Conservation (phyloP, 208 protist species). For the Leishmania gerbilli region DNA sequence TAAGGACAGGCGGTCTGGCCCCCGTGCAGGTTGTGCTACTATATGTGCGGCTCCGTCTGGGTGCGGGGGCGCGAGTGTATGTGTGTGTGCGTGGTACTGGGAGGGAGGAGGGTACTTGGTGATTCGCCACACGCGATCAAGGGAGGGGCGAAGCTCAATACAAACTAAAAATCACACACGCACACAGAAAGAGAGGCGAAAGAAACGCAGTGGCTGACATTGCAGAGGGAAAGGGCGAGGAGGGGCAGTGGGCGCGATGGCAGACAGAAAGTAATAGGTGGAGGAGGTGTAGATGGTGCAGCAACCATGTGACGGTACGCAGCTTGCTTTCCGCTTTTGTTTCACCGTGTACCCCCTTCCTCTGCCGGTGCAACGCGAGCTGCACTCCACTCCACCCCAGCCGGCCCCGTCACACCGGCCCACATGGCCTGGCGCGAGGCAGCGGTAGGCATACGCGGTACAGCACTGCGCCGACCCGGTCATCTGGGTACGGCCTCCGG, state of each 20-base stretch:
- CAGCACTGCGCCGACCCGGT: background rate
- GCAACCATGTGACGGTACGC: background rate
- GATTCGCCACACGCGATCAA: background rate
- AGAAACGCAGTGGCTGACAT: background rate
- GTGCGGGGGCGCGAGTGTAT: background rate
- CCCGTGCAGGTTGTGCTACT: background rate
- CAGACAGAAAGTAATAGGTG: background rate
- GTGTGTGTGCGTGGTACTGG: background rate
- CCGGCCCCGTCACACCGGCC: background rate
- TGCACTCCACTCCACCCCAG: background rate
- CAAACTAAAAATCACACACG: background rate
- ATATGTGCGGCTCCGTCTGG: background rate
- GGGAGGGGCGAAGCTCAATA: background rate
- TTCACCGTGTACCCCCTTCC: background rate
- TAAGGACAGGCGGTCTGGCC: background rate
- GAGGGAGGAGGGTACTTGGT: background rate
- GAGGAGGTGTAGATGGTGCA: background rate
- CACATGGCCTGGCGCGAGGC: background rate
- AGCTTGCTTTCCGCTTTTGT: background rate
- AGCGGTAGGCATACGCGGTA: background rate
- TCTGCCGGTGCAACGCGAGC: background rate
- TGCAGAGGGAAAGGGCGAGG: background rate
- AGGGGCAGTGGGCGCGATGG: background rate
- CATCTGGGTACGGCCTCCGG: background rate
- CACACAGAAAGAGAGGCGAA: background rate